Percentiles rank a stretch among this genome's conserved stretches.
Conservation (phyloP, 2,329 filamentous ascomycete genomes). For the Sclerotinia minor region DNA sequence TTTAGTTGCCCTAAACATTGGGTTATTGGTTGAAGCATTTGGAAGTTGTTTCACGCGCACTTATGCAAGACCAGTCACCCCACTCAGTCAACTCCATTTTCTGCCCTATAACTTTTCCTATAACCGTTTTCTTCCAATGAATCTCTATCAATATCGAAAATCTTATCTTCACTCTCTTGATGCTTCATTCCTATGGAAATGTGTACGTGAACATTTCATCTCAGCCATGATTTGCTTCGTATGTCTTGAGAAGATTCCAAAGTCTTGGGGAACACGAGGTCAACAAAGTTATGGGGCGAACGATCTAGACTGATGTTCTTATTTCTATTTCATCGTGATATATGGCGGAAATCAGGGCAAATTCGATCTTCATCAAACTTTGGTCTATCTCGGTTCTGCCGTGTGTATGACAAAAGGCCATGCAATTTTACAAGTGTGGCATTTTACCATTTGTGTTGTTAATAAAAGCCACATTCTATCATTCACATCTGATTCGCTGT, state of each 20-base stretch:
- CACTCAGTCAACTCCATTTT: not conserved
- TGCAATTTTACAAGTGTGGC: slow-evolving; percentile 23
- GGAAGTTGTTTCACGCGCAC: slow-evolving; percentile 13
- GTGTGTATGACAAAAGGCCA: slow-evolving; percentile 18
- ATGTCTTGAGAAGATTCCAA: slow-evolving; percentile 1
- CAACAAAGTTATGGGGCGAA: slow-evolving; percentile 11
- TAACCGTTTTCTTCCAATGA: not conserved
- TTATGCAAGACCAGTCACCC: slow-evolving; percentile 21
- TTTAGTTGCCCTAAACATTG: slow-evolving; percentile 4
- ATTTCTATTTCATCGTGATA: not conserved
- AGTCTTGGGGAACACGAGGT: slow-evolving; percentile 11
- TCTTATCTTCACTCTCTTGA: not conserved
- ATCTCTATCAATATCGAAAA: not conserved
- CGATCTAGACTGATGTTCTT: slow-evolving; percentile 3
- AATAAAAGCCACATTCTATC: not conserved
- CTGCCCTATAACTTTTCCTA: slow-evolving; percentile 2
- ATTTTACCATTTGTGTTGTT: slow-evolving; percentile 21
- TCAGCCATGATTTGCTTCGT: slow-evolving; percentile 18
- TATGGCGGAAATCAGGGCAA: slow-evolving; percentile 17
- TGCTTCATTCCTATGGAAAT: slow-evolving; percentile 3
- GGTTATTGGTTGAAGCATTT: slow-evolving; percentile 10
- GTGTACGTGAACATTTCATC: slow-evolving; percentile 1
- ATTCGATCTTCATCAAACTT: not conserved
- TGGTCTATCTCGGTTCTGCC: not conserved
- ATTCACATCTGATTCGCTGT: slow-evolving; percentile 6